Evolutionary conservation across 768 basidiomycete species (phyloP).

Genomic region (Leucogyrophana mollusca): DNA sequence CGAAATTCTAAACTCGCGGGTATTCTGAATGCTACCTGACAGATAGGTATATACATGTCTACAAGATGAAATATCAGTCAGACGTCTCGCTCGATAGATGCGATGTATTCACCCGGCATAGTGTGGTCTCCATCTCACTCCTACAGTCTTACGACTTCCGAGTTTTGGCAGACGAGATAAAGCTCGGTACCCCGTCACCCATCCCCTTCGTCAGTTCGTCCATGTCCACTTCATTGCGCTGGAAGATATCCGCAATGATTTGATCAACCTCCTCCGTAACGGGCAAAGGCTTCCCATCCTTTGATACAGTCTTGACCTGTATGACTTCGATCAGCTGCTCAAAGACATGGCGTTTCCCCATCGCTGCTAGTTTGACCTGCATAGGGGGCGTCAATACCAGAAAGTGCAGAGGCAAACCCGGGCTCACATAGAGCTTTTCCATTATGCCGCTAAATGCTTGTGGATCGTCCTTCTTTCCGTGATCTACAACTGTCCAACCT

Average conservation of each 20-base stretch:
- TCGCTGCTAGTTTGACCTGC: slow-evolving; percentile 25
- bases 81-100: too few relatives aligned
- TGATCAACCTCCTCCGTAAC: slow-evolving; percentile 29
- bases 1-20: too few relatives aligned
- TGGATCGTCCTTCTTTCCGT: slow-evolving; percentile 19
- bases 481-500: slow-evolving; percentile 27
- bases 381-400: neutral
- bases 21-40: too few relatives aligned
- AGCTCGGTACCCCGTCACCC: neutral
- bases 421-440: slow-evolving; percentile 26
- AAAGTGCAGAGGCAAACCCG: neutral
- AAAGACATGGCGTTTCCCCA: slow-evolving; percentile 30
- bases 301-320: slow-evolving; percentile 27
- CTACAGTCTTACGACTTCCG: too few relatives aligned
- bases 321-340: slow-evolving; percentile 32
- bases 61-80: too few relatives aligned
- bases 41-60: too few relatives aligned
- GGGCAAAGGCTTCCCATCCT: slow-evolving; percentile 18
- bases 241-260: slow-evolving; percentile 31
- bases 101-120: too few relatives aligned
- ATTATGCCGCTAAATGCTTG: slow-evolving; percentile 24
- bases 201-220: slow-evolving; percentile 25
- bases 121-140: too few relatives aligned
- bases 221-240: slow-evolving; percentile 28
- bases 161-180: too few relatives aligned